Conservation (phyloP, 352 stramenopile genomes). For the Pythium angustatum region DNA sequence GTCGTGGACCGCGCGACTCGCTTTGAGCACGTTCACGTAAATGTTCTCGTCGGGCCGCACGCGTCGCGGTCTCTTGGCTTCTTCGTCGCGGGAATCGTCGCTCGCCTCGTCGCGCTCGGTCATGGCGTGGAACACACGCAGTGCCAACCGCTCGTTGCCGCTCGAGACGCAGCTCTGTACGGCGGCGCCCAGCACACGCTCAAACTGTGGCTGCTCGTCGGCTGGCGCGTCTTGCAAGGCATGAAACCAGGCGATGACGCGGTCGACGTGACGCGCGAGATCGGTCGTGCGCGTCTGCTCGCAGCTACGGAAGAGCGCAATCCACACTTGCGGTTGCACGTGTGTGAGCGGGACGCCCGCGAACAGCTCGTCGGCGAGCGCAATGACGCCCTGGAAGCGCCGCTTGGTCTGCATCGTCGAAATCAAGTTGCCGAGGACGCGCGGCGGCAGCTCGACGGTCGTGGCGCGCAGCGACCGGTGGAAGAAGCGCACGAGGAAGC, state of each 20-base stretch:
- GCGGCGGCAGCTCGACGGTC: conserved; percentile 36
- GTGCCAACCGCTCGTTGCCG: conserved; percentile 42
- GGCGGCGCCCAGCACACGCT: conserved; percentile 62
- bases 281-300: conserved; percentile 6
- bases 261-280: conserved; percentile 17
- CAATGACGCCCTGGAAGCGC: conserved; percentile 34
- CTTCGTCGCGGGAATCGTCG: conserved; percentile 10
- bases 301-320: conserved; percentile 56
- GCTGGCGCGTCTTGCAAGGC: background rate
- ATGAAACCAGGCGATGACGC: conserved; percentile 47
- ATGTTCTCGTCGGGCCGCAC: conserved; percentile 71
- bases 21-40: conserved; percentile 76
- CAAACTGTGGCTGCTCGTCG: conserved; percentile 34
- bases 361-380: conserved; percentile 44
- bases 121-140: conserved; percentile 54
- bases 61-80: background rate
- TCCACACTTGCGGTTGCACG: conserved; percentile 67
- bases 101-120: conserved; percentile 21
- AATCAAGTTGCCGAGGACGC: conserved; percentile 55
- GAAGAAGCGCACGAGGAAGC: conserved; percentile 57
- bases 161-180: conserved; percentile 62
- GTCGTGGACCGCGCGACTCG: conserved; percentile 41
- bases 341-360: conserved; percentile 31
- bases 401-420: conserved; percentile 43
- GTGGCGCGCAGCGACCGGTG: conserved; percentile 17